Percentiles rank a stretch among this genome's conserved stretches.
Evolutionary conservation across 352 stramenopile species (phyloP).

Genomic region (Thraustochytrium striatum): DNA sequence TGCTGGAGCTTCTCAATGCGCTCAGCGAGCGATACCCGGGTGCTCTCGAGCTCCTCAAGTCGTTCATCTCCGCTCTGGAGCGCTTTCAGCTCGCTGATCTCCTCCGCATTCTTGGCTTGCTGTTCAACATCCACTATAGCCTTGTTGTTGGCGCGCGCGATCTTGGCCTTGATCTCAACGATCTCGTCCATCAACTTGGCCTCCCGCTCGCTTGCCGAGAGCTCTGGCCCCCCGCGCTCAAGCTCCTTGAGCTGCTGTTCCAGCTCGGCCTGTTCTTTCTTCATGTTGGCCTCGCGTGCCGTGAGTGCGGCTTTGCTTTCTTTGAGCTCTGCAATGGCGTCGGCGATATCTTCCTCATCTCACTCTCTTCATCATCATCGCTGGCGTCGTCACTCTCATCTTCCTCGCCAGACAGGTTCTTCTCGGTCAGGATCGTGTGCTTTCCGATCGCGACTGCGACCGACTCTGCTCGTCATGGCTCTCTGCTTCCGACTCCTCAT

Average conservation of each 20-base stretch:
- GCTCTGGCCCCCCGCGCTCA: not conserved
- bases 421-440: too few species aligned
- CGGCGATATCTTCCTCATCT: not conserved
- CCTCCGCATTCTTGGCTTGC: too few species aligned
- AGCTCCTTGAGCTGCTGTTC: not conserved
- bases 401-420: not conserved
- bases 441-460: too few species aligned
- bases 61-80: not conserved
- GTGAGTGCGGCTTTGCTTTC: not conserved
- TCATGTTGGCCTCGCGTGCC: not conserved
- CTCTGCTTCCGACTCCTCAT: not conserved
- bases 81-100: not conserved
- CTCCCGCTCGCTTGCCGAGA: conserved; percentile 1
- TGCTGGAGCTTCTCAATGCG: not conserved
- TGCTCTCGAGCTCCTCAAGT: not conserved
- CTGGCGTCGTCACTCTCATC: not conserved
- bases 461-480: too few species aligned
- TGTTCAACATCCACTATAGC: not conserved
- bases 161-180: not conserved
- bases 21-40: not conserved
- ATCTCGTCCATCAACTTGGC: not conserved
- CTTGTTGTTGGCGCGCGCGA: not conserved
- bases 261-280: not conserved
- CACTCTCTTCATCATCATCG: not conserved
- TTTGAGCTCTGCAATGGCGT: not conserved